These are phyloP conservation scores for Hemisphaericaspora nanyangensis DNA, from an alignment of 805 yeast species.

Conservation along the genomic window DNA sequence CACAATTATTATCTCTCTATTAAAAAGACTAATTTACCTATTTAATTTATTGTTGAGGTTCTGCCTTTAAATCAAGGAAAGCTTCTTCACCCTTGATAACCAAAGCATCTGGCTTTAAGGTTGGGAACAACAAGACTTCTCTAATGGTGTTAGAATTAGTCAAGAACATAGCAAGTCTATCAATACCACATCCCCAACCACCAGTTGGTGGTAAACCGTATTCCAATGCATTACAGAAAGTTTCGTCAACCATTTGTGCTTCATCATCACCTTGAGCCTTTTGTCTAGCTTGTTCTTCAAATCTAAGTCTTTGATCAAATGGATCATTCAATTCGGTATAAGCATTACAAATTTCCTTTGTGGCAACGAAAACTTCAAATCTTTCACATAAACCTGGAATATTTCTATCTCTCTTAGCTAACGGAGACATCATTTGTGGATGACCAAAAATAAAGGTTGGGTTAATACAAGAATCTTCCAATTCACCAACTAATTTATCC, in stretches of 20 bases:
- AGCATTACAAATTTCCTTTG: slow-evolving; percentile 97
- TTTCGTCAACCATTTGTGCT: slow-evolving; percentile 94
- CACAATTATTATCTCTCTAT: no score
- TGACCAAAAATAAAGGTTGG: slow-evolving; percentile 98
- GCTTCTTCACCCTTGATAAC: slow-evolving; percentile 23
- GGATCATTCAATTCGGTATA: slow-evolving; percentile 99
- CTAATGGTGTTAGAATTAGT: slow-evolving; percentile 95
- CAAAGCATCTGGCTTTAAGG: slow-evolving; percentile 85
- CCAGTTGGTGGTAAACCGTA: slow-evolving; percentile 99
- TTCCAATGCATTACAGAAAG: slow-evolving; percentile 95
- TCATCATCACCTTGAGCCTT: slow-evolving; percentile 99
- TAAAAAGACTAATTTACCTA: no score
- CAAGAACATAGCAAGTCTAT: slow-evolving; percentile 96
- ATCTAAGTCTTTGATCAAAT: slow-evolving; percentile 94
- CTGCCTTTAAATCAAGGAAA: background rate
- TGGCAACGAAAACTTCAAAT: slow-evolving; percentile 97
- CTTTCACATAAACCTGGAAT: slow-evolving; percentile 96
- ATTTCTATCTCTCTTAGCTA: slow-evolving; percentile 92
- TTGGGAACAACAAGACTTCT: slow-evolving; percentile 97
- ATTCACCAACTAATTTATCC: slow-evolving; percentile 95
- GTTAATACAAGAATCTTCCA: slow-evolving; percentile 90
- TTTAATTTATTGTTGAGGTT: background rate
- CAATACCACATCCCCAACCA: slow-evolving; percentile 99
- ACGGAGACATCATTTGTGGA: slow-evolving; percentile 99
- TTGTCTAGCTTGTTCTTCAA: slow-evolving; percentile 98